A percentile compares a stretch with the other conserved stretches of the same genome.
Conservation (phyloP, 2,329 filamentous ascomycete genomes). For the Macrophomina tecta region DNA sequence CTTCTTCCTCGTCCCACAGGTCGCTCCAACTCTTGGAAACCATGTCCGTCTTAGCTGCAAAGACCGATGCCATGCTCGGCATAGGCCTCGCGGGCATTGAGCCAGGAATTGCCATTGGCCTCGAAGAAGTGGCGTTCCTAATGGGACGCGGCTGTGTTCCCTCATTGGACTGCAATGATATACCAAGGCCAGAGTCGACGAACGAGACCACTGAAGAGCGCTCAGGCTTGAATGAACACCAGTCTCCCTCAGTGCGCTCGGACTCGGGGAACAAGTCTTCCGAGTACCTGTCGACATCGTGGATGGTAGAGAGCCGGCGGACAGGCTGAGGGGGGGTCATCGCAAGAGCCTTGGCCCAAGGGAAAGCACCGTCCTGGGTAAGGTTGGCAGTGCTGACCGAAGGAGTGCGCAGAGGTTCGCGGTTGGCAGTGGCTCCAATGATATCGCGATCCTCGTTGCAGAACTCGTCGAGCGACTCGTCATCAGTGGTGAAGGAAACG, state of each 20-base stretch:
- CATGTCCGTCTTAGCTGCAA: constrained; percentile 75
- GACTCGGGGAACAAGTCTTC: constrained; percentile 88
- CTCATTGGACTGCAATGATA: constrained; percentile 73
- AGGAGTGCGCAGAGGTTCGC: constrained; percentile 92
- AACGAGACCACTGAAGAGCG: constrained; percentile 85
- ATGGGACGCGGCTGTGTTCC: constrained; percentile 55
- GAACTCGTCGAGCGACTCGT: constrained; percentile 92
- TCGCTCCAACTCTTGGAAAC: constrained; percentile 99
- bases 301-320: constrained; percentile 87
- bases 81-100: constrained; percentile 71
- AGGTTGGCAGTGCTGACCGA: constrained; percentile 88
- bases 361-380: constrained; percentile 80
- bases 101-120: constrained; percentile 79
- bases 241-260: constrained; percentile 67
- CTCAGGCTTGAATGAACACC: constrained; percentile 77
- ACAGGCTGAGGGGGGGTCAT: constrained; percentile 72
- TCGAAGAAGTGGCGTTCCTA: constrained; percentile 64
- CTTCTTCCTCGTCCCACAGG: constrained; percentile 96
- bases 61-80: constrained; percentile 76
- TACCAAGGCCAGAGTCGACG: constrained; percentile 79
- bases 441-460: constrained; percentile 77
- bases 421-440: constrained; percentile 81
- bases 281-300: constrained; percentile 76
- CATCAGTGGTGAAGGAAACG: constrained; percentile 90
- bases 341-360: constrained; percentile 91